phyloP scores from a whole-genome alignment of 768 basidiomycete species.

The Plicaturopsis crispa region DNA sequence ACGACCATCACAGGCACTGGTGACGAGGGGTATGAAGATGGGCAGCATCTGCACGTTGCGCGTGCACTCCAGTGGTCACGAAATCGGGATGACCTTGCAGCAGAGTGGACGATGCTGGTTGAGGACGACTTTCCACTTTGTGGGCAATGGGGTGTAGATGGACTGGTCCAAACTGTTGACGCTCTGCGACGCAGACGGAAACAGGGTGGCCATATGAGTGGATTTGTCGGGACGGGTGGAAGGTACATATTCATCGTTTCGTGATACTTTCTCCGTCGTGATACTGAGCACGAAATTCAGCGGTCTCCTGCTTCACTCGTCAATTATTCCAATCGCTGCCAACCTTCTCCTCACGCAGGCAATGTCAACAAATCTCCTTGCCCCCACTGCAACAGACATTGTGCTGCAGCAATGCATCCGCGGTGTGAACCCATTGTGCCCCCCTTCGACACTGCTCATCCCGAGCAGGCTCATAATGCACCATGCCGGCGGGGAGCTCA shows the following conservation, averaged over 20 bases:
- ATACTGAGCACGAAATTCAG: conserved; percentile 6
- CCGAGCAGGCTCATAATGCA: conserved; percentile 21
- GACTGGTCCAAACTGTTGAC: conserved; percentile 12
- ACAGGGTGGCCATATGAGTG: conserved; percentile 12
- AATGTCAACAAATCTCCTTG: conserved; percentile 8
- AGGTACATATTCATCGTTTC: conserved; percentile 10
- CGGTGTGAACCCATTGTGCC: conserved; percentile 17
- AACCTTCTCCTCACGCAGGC: conserved; percentile 14
- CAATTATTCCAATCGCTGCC: conserved; percentile 18
- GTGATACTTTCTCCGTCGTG: background rate
- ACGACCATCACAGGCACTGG: too few relatives aligned
- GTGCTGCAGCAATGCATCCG: conserved; percentile 21
- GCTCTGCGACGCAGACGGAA: conserved; percentile 5
- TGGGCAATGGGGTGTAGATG: conserved; percentile 18
- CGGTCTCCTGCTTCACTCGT: conserved; percentile 18
- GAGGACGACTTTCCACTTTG: conserved; percentile 23
- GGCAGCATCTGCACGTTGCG: conserved; percentile 19
- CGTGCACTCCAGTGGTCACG: conserved; percentile 19
- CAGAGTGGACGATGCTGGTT: conserved; percentile 23
- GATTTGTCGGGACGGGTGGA: conserved; percentile 22
- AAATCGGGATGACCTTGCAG: background rate
- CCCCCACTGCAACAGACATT: conserved; percentile 14
- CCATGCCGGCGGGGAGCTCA: conserved; percentile 17
- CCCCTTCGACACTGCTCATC: conserved; percentile 14
- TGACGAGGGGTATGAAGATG: background rate